phyloP scores from a whole-genome alignment of 345 rosid genomes.

The Populus nigra region DNA sequence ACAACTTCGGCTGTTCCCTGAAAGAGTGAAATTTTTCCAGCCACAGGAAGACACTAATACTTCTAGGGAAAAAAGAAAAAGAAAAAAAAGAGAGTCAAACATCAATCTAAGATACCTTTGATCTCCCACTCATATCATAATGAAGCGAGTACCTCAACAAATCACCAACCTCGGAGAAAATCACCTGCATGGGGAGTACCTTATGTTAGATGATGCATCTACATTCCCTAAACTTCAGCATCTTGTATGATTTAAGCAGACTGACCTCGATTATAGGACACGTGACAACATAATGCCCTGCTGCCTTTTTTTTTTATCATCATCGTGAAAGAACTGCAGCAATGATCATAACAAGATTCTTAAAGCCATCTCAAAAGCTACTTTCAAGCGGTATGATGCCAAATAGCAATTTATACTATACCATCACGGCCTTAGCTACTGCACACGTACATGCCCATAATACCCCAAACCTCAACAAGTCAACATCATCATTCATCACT shows the following conservation, averaged over 20 bases:
- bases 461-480: not conserved
- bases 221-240: not conserved
- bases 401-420: not conserved
- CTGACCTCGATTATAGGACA: not conserved
- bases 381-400: not conserved
- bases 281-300: not conserved
- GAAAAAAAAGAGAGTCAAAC: not conserved
- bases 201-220: not conserved
- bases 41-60: not conserved
- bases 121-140: conserved; percentile 32
- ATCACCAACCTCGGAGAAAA: conserved; percentile 25
- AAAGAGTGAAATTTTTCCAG: not conserved
- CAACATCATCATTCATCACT: too few species aligned
- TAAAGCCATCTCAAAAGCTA: not conserved
- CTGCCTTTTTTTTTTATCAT: not conserved
- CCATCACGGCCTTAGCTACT: not conserved
- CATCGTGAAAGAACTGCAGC: not conserved
- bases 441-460: not conserved
- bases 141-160: conserved; percentile 13
- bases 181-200: conserved; percentile 16
- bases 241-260: not conserved
- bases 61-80: not conserved
- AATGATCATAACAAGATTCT: not conserved
- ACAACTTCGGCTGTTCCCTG: conserved; percentile 32
- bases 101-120: conserved; percentile 16